Evolutionary conservation across 495 filamentous ascomycete species (phyloP).

Genomic region (Penicillium paxilli): DNA sequence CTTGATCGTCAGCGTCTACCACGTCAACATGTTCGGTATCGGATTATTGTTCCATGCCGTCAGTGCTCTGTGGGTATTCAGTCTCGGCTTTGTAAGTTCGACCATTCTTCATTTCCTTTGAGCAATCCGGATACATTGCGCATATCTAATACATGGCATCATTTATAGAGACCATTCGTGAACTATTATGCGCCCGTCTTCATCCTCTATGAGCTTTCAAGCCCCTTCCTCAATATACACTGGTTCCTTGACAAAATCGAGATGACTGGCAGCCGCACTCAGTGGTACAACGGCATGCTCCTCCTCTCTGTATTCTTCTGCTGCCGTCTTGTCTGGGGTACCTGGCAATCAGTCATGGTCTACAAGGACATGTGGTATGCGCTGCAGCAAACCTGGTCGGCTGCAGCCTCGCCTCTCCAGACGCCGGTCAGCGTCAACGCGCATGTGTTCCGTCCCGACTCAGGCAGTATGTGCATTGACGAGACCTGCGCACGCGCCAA

Average conservation of each 20-base stretch:
- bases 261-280: conserved; percentile 79
- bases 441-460: conserved; percentile 32
- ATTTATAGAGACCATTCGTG: conserved; percentile 76
- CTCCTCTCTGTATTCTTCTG: conserved; percentile 70
- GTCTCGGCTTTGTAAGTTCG: conserved; percentile 83
- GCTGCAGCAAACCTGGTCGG: conserved; percentile 47
- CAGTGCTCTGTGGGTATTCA: conserved; percentile 82
- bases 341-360: conserved; percentile 73
- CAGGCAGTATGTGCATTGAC: conserved; percentile 33
- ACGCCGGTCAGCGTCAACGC: conserved; percentile 34
- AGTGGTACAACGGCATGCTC: conserved; percentile 85
- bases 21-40: conserved; percentile 79
- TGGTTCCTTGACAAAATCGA: conserved; percentile 99
- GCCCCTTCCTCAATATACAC: conserved; percentile 93
- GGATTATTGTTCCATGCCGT: conserved; percentile 90
- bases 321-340: conserved; percentile 90
- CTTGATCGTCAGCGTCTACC: conserved; percentile 66
- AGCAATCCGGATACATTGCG: neutral
- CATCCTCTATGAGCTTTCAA: conserved; percentile 97
- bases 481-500: conserved; percentile 36
- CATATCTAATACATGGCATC: neutral
- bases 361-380: conserved; percentile 79
- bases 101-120: neutral
- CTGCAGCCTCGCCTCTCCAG: conserved; percentile 19
- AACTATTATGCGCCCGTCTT: conserved; percentile 91